phyloP scores from a whole-genome alignment of 768 basidiomycete genomes.

The Infundibulicybe gibba region DNA sequence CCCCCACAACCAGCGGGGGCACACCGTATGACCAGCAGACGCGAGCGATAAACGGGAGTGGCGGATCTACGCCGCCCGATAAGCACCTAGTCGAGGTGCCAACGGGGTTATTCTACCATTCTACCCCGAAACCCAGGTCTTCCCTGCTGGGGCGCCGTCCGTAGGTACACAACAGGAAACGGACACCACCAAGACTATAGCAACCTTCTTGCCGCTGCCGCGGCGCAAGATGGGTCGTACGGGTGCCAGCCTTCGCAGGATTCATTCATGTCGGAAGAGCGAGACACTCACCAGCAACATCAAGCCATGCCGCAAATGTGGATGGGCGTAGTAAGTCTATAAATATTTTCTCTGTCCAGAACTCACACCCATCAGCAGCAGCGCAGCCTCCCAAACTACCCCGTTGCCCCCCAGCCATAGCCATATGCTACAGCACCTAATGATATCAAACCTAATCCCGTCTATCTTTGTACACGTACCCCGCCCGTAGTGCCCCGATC shows the following conservation, averaged over 20 bases:
- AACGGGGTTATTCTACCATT: conserved; percentile 70
- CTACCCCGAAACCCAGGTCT: conserved; percentile 50
- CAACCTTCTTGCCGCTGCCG: conserved; percentile 55
- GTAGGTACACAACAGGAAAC: conserved; percentile 1
- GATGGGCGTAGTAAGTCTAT: conserved; percentile 41
- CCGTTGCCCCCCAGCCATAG: conserved; percentile 24
- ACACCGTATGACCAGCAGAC: conserved; percentile 30
- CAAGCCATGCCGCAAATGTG: conserved; percentile 25
- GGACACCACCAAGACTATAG: conserved; percentile 38
- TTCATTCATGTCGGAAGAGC: conserved; percentile 69
- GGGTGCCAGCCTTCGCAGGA: conserved; percentile 57
- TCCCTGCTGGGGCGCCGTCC: conserved; percentile 6
- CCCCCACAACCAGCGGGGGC: conserved; percentile 15
- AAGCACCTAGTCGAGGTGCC: conserved; percentile 65
- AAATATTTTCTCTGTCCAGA: conserved; percentile 4
- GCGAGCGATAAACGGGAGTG: conserved; percentile 29
- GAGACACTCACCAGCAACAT: conserved; percentile 32
- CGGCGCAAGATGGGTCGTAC: conserved; percentile 50
- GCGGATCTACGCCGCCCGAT: conserved; percentile 32
- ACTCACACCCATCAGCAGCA: conserved; percentile 6
- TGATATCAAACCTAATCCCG: too few species aligned
- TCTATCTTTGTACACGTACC: too few species aligned
- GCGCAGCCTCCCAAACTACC: conserved; percentile 13
- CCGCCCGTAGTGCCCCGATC: too few species aligned
- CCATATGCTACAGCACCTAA: background rate